Evolutionary conservation across 495 filamentous ascomycete genomes (phyloP), one percentile per base, ranked within the genome.

Genomic region (Acidiella bohemica): DNA sequence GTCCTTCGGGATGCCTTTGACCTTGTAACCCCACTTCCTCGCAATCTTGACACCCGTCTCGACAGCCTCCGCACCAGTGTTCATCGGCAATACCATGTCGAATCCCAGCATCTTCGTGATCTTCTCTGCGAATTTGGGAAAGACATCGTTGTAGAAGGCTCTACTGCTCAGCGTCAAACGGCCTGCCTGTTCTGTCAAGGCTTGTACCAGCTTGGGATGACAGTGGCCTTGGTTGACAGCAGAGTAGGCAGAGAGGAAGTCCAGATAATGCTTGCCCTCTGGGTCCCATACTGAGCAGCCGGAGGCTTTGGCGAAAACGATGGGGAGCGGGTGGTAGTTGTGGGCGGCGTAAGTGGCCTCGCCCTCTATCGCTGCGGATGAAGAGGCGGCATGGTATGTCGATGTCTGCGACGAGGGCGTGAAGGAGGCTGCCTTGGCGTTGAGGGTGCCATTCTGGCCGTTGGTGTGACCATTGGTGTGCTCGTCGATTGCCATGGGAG

Each of bases 31-130:
- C 90, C 90, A 99, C 63, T 99, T 99, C 39, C 90, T 73, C 44
- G 92, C 88, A 62, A 99, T 78, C 70, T 99, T 99, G 58, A 99
- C 78, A 18, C 76, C 86, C 1, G 92, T 96, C 72, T 99, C 90
- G 32, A 96, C 90, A n/a, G 90, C 90, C 65, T 99, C 90, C 21
- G 87, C 90, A 33, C 90, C 90, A 7, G 90, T 99, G 66, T 96
- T 96, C 90, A 99, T 96, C 33, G 90, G 90, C 62, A 99, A 63
- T 18, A 94, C 87, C 90, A 96, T 99, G 59, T 96, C 92, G 61
- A 87, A 99, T 32, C 84, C 88, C 56, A 95, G 94, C 56, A 72
- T 76, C 43, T 73, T 57, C 47, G 83, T 88, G 37, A 95, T 81
- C 60, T 86, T 92, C 62, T 94, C 75, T 29, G 90, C 87, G 67